Percentiles rank a stretch among this genome's conserved stretches.
These are phyloP conservation scores for Sclerotinia nivalis DNA, from an alignment of 2,329 filamentous ascomycete species.

Conservation along the genomic window DNA sequence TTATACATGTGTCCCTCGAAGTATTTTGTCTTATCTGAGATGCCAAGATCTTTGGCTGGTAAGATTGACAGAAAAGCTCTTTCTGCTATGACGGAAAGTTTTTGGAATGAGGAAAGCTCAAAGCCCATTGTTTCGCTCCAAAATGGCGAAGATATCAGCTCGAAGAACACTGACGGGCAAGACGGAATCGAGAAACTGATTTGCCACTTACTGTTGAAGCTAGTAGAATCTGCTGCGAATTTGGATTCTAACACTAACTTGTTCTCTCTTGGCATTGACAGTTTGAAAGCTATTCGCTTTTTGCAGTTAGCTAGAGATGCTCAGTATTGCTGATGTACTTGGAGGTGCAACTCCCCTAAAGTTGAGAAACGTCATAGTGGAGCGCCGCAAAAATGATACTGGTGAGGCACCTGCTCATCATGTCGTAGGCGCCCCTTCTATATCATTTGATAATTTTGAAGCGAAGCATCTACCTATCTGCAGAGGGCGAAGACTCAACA, in stretches of 20 bases:
- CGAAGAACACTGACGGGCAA: no score
- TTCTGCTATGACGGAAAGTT: background rate
- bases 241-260: constrained; percentile 3
- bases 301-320: constrained; percentile 15
- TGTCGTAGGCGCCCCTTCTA: background rate
- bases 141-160: background rate
- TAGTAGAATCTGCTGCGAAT: background rate
- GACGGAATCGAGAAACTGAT: background rate
- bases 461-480: background rate
- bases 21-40: constrained; percentile 7
- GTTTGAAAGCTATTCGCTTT: constrained; percentile 12
- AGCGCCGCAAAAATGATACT: constrained; percentile 1
- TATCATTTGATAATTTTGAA: background rate
- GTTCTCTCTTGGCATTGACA: constrained; percentile 12
- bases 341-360: background rate
- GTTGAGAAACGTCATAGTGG: background rate
- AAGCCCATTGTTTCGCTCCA: background rate
- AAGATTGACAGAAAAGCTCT: constrained; percentile 20
- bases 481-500: no score
- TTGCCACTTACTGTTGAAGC: background rate
- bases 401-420: background rate
- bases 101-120: background rate
- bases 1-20: constrained; percentile 13
- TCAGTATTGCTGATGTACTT: constrained; percentile 18
- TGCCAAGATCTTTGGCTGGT: constrained; percentile 16